Evolutionary conservation across 331 rosid genomes (phyloP).

Genomic region (Telfairia occidentalis): DNA sequence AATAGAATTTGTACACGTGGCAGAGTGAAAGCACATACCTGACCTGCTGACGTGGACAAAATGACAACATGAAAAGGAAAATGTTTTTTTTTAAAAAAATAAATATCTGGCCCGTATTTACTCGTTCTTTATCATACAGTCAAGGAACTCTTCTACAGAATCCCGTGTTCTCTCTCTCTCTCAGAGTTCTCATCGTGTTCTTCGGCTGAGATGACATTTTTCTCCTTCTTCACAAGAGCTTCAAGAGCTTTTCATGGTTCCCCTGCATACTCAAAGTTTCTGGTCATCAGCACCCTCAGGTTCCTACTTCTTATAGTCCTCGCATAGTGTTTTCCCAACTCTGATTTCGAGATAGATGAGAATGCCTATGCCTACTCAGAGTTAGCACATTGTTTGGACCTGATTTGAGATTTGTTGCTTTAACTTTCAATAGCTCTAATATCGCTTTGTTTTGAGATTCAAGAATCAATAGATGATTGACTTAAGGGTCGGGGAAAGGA

Average conservation of each 20-base stretch:
- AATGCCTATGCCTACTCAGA: neutral
- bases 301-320: constrained; percentile 11
- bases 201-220: constrained; percentile 31
- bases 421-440: neutral
- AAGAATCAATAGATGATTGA: neutral
- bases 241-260: constrained; percentile 32
- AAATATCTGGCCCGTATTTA: neutral
- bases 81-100: too few relatives aligned
- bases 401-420: constrained; percentile 5
- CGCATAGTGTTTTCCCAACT: neutral
- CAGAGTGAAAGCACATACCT: too few relatives aligned
- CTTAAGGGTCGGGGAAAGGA: neutral
- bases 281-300: constrained; percentile 70
- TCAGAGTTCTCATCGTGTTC: neutral
- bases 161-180: neutral
- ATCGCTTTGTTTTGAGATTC: neutral
- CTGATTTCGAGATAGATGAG: neutral
- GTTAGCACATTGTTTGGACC: neutral
- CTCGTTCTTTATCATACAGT: neutral
- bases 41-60: too few relatives aligned
- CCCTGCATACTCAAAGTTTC: constrained; percentile 41
- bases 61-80: too few relatives aligned
- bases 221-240: constrained; percentile 47
- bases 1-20: too few relatives aligned
- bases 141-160: neutral